Conservation (phyloP, 1,284 basidiomycete genomes). For the Tilletia walkeri region DNA sequence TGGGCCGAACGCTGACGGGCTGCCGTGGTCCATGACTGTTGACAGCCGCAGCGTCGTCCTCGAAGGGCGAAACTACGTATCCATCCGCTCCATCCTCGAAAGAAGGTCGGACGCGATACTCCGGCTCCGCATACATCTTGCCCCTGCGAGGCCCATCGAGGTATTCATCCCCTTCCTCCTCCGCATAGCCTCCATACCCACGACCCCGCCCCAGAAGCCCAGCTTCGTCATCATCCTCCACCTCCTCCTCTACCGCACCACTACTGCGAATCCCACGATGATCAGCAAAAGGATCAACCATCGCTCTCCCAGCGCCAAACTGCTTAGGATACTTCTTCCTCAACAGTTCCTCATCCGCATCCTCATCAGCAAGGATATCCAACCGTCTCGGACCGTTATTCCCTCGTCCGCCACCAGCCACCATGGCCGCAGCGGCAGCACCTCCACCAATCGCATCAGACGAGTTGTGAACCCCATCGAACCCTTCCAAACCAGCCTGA, state of each 20-base stretch:
- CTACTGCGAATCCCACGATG: not conserved
- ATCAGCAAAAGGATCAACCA: conserved; percentile 7
- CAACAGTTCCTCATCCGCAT: conserved; percentile 27
- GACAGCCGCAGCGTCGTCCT: conserved; percentile 24
- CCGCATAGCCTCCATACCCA: conserved; percentile 17
- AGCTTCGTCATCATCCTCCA: conserved; percentile 2
- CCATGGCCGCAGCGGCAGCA: not conserved
- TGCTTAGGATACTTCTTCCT: conserved; percentile 3
- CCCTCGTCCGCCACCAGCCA: conserved; percentile 36
- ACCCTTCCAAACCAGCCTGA: not conserved
- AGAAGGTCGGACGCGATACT: conserved; percentile 11
- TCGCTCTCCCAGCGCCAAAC: not conserved
- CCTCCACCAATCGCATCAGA: not conserved
- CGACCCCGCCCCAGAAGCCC: conserved; percentile 25
- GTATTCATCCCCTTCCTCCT: conserved; percentile 11
- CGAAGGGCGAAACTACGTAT: conserved; percentile 39
- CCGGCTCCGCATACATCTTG: conserved; percentile 4
- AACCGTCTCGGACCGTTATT: conserved; percentile 30
- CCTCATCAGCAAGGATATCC: conserved; percentile 52
- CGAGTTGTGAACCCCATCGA: not conserved
- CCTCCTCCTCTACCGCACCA: conserved; percentile 15
- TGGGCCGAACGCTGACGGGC: not conserved
- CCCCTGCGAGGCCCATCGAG: not conserved
- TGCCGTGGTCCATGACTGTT: not conserved
- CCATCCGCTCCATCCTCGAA: conserved; percentile 23